Conservation (phyloP, 371 early-diverging fungal genomes). For the Thermomucor indicae-seudaticae region DNA sequence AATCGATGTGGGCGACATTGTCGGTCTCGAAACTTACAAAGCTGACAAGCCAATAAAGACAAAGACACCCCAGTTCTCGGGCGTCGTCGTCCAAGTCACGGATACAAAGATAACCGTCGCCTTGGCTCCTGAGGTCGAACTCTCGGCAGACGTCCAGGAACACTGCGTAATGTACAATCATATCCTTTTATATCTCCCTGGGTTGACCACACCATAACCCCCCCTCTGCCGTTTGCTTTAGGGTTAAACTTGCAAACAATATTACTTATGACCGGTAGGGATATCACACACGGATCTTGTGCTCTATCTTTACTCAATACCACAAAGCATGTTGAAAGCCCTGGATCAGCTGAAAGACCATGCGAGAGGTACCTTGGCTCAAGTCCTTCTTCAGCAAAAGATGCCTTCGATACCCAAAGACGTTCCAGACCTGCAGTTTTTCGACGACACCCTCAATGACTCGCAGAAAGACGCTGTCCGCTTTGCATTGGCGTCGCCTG, state of each 20-base stretch:
- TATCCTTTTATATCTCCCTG: no score
- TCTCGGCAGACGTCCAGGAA: conserved; percentile 64
- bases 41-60: conserved; percentile 37
- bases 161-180: conserved; percentile 62
- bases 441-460: conserved; percentile 67
- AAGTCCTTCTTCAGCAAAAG: conserved; percentile 26
- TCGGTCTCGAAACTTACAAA: conserved; percentile 61
- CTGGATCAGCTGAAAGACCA: conserved; percentile 26
- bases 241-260: conserved; percentile 72
- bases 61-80: conserved; percentile 22
- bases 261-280: conserved; percentile 66
- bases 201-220: no score
- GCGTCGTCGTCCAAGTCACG: conserved; percentile 56
- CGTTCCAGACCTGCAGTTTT: conserved; percentile 33
- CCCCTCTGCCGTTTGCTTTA: conserved; percentile 1
- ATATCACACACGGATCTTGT: neutral
- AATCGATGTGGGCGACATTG: conserved; percentile 74
- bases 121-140: conserved; percentile 46
- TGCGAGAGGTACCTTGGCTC: conserved; percentile 12
- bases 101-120: conserved; percentile 66
- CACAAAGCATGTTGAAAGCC: conserved; percentile 34
- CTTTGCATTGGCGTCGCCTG: conserved; percentile 59
- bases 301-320: neutral
- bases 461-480: conserved; percentile 76
- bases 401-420: conserved; percentile 12